Evolutionary conservation across 306 rosid genomes (phyloP).

Genomic region (Begonia loranthoides): DNA sequence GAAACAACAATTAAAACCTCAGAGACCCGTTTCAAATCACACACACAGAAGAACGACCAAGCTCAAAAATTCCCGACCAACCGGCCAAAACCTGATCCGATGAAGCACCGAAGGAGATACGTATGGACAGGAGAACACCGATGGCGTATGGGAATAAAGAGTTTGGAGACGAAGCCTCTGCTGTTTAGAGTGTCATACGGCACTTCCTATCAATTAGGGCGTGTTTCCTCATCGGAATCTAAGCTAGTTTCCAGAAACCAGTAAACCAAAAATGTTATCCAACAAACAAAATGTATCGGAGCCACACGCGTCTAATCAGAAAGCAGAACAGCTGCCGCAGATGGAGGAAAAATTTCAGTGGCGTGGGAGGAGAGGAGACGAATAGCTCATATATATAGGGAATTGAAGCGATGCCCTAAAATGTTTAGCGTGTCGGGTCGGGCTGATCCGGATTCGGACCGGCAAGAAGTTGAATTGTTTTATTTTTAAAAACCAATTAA

Average conservation of each 20-base stretch:
- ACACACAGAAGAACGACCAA: slow-evolving; percentile 25
- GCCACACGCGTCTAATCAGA: too few relatives aligned
- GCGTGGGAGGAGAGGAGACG: background rate
- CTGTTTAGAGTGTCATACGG: slow-evolving; percentile 78
- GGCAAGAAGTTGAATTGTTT: too few relatives aligned
- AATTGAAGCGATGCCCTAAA: too few relatives aligned
- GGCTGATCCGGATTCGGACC: too few relatives aligned
- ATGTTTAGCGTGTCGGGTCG: too few relatives aligned
- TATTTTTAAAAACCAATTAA: too few relatives aligned
- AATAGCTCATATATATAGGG: background rate
- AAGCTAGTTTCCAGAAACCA: too few relatives aligned
- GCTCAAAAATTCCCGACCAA: slow-evolving; percentile 17
- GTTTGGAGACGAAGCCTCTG: slow-evolving; percentile 14
- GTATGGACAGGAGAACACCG: background rate
- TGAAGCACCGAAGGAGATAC: slow-evolving; percentile 10
- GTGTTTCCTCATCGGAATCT: slow-evolving; percentile 50
- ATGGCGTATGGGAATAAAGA: slow-evolving; percentile 23
- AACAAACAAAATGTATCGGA: background rate
- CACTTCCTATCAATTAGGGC: slow-evolving; percentile 92
- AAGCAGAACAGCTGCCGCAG: background rate
- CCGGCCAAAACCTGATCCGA: slow-evolving; percentile 2
- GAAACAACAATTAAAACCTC: slow-evolving; percentile 22
- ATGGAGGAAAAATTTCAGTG: too few relatives aligned
- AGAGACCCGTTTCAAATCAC: slow-evolving; percentile 73
- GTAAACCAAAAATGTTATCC: too few relatives aligned